phyloP scores from a whole-genome alignment of 2,329 filamentous ascomycete species.

The Trichoderma gracile region DNA sequence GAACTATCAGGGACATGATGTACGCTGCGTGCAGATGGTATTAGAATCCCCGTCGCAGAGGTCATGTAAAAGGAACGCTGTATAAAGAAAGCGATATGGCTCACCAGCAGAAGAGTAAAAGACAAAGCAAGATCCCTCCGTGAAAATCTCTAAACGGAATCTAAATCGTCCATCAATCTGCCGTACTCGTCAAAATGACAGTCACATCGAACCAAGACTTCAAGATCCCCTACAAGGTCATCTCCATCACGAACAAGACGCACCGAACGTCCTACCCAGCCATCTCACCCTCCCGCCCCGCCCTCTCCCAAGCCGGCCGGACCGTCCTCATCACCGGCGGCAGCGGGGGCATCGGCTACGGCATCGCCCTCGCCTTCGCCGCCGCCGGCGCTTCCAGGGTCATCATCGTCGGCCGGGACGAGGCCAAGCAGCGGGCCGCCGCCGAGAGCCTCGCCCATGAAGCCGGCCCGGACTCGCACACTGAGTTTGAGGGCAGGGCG shows the following conservation, averaged over 20 bases:
- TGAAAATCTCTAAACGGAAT: background rate
- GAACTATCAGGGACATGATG: background rate
- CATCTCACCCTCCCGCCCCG: constrained; percentile 41
- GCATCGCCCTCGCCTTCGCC: constrained; percentile 58
- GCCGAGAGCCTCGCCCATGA: constrained; percentile 30
- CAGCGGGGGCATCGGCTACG: constrained; percentile 62
- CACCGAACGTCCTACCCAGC: constrained; percentile 40
- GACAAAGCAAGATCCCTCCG: background rate
- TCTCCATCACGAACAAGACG: constrained; percentile 2
- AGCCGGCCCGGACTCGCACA: constrained; percentile 22
- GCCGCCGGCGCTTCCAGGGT: constrained; percentile 41
- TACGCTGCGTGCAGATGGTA: background rate
- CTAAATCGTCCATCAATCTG: background rate
- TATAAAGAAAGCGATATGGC: background rate
- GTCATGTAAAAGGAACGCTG: too few species aligned
- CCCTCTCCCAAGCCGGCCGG: constrained; percentile 42
- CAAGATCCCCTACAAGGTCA: constrained; percentile 1
- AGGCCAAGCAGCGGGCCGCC: constrained; percentile 28
- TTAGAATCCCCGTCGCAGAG: too few species aligned
- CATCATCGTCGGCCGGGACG: constrained; percentile 42
- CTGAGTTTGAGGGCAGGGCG: constrained; percentile 16
- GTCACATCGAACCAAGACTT: background rate
- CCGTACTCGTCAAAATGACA: background rate
- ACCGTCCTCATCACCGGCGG: constrained; percentile 67
- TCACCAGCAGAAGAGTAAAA: background rate